A percentile compares a stretch with the other conserved stretches of the same genome.
These are phyloP conservation scores for Microsporum canis DNA, from an alignment of 2,329 filamentous ascomycete species.

Conservation along the genomic window DNA sequence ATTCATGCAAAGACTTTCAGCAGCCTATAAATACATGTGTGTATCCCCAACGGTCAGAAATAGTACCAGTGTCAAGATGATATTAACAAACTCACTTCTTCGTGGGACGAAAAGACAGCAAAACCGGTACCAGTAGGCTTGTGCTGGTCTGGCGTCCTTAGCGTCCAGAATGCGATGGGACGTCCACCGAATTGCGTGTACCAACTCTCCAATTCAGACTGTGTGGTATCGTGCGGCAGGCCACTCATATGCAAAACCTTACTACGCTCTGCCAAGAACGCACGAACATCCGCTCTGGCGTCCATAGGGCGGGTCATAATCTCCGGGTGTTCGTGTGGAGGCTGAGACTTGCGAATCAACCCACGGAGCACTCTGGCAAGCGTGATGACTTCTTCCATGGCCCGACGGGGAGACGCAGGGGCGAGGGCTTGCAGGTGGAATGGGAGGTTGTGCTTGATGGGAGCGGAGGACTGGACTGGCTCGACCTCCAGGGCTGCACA, in stretches of 20 bases:
- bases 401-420: constrained; percentile 85
- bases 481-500: constrained; percentile 97
- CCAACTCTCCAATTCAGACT: constrained; percentile 98
- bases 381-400: constrained; percentile 95
- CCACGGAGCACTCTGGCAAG: constrained; percentile 84
- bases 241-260: constrained; percentile 98
- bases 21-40: constrained; percentile 50
- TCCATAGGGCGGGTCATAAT: constrained; percentile 93
- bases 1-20: constrained; percentile 98
- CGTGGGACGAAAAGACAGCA: constrained; percentile 95
- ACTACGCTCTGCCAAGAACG: constrained; percentile 89
- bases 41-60: constrained; percentile 6
- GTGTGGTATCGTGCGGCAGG: constrained; percentile 91
- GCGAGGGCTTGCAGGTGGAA: constrained; percentile 96
- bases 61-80: constrained; percentile 7
- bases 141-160: constrained; percentile 94
- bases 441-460: constrained; percentile 96
- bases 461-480: constrained; percentile 90
- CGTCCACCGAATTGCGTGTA: constrained; percentile 97
- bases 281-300: constrained; percentile 87
- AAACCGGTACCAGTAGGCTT: constrained; percentile 99
- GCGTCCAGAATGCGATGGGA: constrained; percentile 97
- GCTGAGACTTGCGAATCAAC: constrained; percentile 91
- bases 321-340: constrained; percentile 83
- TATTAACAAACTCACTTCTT: constrained; percentile 60